Evolutionary conservation across 306 rosid genomes (phyloP), one percentile per base, ranked within the genome.

Genomic region (Glycine soja): DNA sequence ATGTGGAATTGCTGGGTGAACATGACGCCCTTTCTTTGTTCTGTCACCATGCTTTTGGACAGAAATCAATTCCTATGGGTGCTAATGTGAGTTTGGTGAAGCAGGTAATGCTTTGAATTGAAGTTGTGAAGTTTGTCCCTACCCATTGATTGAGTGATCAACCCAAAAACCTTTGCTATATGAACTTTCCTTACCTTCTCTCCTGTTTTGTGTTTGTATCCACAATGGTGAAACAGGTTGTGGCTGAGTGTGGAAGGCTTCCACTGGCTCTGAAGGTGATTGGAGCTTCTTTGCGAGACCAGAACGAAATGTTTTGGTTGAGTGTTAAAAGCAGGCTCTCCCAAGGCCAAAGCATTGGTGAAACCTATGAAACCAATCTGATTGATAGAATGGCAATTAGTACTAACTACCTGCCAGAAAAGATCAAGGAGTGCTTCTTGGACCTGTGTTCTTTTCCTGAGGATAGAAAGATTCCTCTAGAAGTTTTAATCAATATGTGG

Each of bases 261-360:
- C 99, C 99, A 8, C 77, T 95, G 59, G 99, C 99, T 61, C 99
- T 95, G 10, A 95, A 95, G 92, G 98, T 95, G 75, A 93, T 95
- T 18, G 99, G 99, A 74, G 95, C 99, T 30, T 95, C 99, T 8
- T 75, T 95, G 50, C 79, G 92, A 11, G 95, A 82, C 73, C 97
- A 91, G 78, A 62, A 85, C 19, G 98, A 93, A 61, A 85, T 86
- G 96, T 89, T 75, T 70, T 93, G 99, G 99, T 65, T 72, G 15
- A 84, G 89, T 71, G 99, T 97, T 34, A 86, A 85, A 84, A 88
- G 63, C 52, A 88, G 88, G 83, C 80, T 95, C 48, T 89, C 97
- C 6, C 88, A 87, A 65, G 97, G 99, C 7, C 92, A 91, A 34
- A 84, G 91, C 6, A 90, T 95, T 4, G 85, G 91, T 15, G 98